Base-by-base conservation (phyloP, 129 eudicot species). In the Pulicaria dysenterica region DNA sequence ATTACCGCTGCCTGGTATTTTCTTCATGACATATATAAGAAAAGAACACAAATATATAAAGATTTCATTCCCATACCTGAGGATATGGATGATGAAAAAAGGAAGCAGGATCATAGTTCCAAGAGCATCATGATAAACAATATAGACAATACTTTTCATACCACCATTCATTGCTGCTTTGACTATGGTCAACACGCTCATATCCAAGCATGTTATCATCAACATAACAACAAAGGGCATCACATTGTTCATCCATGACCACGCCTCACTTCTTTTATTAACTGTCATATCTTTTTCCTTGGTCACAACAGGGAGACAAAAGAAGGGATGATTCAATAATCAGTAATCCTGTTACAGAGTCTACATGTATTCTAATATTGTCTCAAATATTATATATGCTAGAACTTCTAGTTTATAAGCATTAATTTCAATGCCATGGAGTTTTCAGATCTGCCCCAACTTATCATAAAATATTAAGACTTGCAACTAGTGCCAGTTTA, bases 81-180 rank as follows among this genome's bases (percentile, higher is more conserved):
- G n/a, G 66, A 40, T 49, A n/a, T 50, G 73, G 24, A 63, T 13
- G 55, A 83, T 67, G 79, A 76, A 72, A 40, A 74, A 72, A n/a
- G 84, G 88, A 50, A 83, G 74, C 63, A 83, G 84, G 44, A 83
- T 13, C 14, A 76, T 13, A 41, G 80, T 67, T 42, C 73, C 88
- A 38, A 83, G 77, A 19, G 77, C 70, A 10, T 72, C 14, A 47
- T 72, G 74, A 63, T 76, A 83, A 69, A 80, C 73, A 36, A 81
- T 43, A 39, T 54, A 81, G 34, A 70, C 73, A 3, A 68, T 49
- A 48, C 61, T 69, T 19, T 44, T 59, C 89, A 84, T 68, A 38
- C 89, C 85, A 5, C 9, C 61, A 16, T 60, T 67, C 75, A 77
- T 73, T 24, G 85, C 85, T 15, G 73, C 76, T 58, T 84, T 81